Evolutionary conservation across 2,329 filamentous ascomycete species (phyloP), one percentile per base, ranked within the genome.

Genomic region (Phyllosticta paracitricarpa): DNA sequence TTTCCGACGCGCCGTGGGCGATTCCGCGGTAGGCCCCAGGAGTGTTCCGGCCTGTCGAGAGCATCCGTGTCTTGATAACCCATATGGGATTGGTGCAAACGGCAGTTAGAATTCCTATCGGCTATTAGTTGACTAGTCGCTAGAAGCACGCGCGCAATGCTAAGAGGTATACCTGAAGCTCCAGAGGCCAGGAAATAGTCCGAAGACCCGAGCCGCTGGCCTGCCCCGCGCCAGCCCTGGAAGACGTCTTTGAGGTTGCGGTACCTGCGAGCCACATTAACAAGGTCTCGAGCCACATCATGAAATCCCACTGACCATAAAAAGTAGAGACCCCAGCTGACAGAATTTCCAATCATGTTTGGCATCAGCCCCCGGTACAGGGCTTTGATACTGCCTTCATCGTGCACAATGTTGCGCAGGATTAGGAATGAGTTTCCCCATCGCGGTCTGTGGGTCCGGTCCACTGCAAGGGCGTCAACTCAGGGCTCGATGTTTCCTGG

Each of bases 21-120:
- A 97, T 89, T 65, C 84, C 87, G 17, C 84, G 81, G 75, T 99
- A 99, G 1, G 93, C 94, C 14, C 91, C 91, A 1, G 81, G 83
- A 5, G 85, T 81, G 60, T 83, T 80, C 57, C 84, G 83, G 66
- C 94, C 89, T 3, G 89, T 92, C 30, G 91, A 91, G 25, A 97
- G 80, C 91, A 99, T 97, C 65, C 94, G 88, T 8, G 93, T 97
- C 79, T 97, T 97, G 73, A 99, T 85, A 2, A 99, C 94, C 94
- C 94, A 99, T 68, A 99, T 87, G 2, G 94, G 94, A 72, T 97
- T 97, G 30, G 94, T 97, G 66, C 93, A 81, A 30, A 89, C 77
- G 53, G 92, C 88, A 1, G 91, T 96, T 51, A 89, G 74, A 19
- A 88, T 79, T 30, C 93, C 92, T 71, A 30, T 19, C n/a, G 33